Evolutionary conservation across 768 basidiomycete genomes (phyloP).

Genomic region (Gelatoporia subvermispora): DNA sequence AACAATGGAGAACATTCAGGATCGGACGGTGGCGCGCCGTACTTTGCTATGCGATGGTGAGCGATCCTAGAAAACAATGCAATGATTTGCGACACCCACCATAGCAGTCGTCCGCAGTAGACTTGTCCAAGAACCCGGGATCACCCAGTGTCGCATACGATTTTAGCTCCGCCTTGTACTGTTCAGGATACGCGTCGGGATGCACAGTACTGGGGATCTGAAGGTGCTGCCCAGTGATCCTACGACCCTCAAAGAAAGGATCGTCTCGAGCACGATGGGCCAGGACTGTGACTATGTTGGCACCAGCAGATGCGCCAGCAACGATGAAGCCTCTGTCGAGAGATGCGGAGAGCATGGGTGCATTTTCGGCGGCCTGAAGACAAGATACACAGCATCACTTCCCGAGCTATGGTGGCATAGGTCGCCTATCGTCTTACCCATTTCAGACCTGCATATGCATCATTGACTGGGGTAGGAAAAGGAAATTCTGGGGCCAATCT

Average conservation of each 20-base stretch:
- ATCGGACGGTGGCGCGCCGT: slow-evolving; percentile 1
- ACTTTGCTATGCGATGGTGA: background rate
- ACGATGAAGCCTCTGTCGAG: slow-evolving; percentile 17
- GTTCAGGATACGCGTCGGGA: background rate
- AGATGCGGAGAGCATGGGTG: slow-evolving; percentile 4
- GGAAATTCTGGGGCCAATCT: slow-evolving; percentile 23
- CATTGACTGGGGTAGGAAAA: slow-evolving; percentile 18
- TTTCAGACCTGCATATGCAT: slow-evolving; percentile 19
- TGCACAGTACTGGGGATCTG: slow-evolving; percentile 12
- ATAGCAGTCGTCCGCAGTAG: background rate
- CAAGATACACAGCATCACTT: background rate
- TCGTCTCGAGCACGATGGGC: slow-evolving; percentile 19
- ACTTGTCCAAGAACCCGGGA: slow-evolving; percentile 7
- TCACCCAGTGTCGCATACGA: slow-evolving; percentile 18
- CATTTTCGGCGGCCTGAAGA: background rate
- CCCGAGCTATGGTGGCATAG: background rate
- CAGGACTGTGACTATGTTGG: slow-evolving; percentile 14
- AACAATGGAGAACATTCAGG: slow-evolving; percentile 18
- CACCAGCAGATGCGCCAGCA: slow-evolving; percentile 19
- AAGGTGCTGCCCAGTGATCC: slow-evolving; percentile 22
- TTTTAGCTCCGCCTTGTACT: slow-evolving; percentile 14
- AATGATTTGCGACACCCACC: background rate
- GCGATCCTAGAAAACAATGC: background rate
- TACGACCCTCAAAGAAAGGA: slow-evolving; percentile 10
- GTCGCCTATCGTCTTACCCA: slow-evolving; percentile 14